phyloP scores from a whole-genome alignment of 2,329 filamentous ascomycete species.

The Cladosporium velox region DNA sequence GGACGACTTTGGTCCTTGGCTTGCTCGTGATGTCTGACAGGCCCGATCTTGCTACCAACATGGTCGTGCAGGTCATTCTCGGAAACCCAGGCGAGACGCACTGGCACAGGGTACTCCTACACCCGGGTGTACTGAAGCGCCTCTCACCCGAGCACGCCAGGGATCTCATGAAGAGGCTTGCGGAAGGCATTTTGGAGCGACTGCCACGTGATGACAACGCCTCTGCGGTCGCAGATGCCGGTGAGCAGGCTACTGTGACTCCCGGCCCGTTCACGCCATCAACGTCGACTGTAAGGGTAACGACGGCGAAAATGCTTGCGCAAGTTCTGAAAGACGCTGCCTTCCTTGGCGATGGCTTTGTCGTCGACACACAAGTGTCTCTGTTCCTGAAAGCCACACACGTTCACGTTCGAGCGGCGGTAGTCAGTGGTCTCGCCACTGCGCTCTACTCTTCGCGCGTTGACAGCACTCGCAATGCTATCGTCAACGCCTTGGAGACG shows the following conservation, averaged over 20 bases:
- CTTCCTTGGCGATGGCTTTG: conserved; percentile 37
- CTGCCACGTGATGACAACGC: background rate
- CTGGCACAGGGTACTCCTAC: conserved; percentile 45
- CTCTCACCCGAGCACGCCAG: conserved; percentile 37
- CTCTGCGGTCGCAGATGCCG: background rate
- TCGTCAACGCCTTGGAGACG: conserved; percentile 33
- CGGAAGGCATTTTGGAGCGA: conserved; percentile 6
- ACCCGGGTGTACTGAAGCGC: conserved; percentile 34
- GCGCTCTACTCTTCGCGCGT: conserved; percentile 28
- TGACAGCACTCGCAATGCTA: conserved; percentile 22
- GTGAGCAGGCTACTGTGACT: background rate
- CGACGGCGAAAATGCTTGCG: conserved; percentile 46
- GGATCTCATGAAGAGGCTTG: conserved; percentile 35
- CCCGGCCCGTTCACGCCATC: background rate
- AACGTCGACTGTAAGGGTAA: conserved; percentile 37
- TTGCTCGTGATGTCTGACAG: conserved; percentile 18
- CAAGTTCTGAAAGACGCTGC: conserved; percentile 39
- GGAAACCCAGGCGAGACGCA: conserved; percentile 40
- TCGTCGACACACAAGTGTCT: conserved; percentile 36
- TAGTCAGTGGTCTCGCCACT: conserved; percentile 39
- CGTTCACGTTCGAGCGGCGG: conserved; percentile 40
- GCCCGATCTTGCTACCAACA: conserved; percentile 3
- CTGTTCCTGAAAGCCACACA: conserved; percentile 39
- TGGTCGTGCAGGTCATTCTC: conserved; percentile 18
- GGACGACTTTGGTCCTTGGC: conserved; percentile 21